Evolutionary conservation across 768 basidiomycete genomes (phyloP).

Genomic region (Boletus subparvulus): DNA sequence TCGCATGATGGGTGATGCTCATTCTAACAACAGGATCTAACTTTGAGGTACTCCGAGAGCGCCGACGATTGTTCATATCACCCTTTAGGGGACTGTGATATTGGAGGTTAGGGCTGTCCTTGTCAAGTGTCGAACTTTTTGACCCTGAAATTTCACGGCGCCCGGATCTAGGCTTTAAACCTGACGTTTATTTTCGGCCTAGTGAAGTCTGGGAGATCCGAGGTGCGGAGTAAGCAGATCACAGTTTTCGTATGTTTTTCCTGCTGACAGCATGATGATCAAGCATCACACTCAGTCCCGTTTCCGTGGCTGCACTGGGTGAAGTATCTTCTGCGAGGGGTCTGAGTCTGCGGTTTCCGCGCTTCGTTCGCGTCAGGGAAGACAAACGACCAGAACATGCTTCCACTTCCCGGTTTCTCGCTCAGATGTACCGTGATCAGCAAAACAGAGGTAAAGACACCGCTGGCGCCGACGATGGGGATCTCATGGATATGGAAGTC

Average conservation of each 20-base stretch:
- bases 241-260: background rate
- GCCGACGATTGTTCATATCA: slow-evolving; percentile 52
- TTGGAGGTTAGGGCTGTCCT: slow-evolving; percentile 49
- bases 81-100: slow-evolving; percentile 60
- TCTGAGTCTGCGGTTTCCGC: slow-evolving; percentile 83
- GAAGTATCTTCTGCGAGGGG: slow-evolving; percentile 59
- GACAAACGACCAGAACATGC: slow-evolving; percentile 77
- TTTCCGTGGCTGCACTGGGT: slow-evolving; percentile 76
- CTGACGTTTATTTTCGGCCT: slow-evolving; percentile 70
- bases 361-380: slow-evolving; percentile 71
- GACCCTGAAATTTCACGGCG: background rate
- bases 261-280: slow-evolving; percentile 9
- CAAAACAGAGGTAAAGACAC: slow-evolving; percentile 37
- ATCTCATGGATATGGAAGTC: slow-evolving; percentile 55
- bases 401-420: slow-evolving; percentile 68
- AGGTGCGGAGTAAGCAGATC: slow-evolving; percentile 58
- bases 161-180: slow-evolving; percentile 49
- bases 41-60: slow-evolving; percentile 58
- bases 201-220: slow-evolving; percentile 88
- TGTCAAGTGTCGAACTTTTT: background rate
- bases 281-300: slow-evolving; percentile 81
- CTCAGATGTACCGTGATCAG: slow-evolving; percentile 66
- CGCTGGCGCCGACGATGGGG: slow-evolving; percentile 54
- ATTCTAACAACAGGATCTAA: slow-evolving; percentile 50
- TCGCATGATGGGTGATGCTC: background rate